phyloP scores from a whole-genome alignment of 345 rosid genomes.

The Citrus glauca region DNA sequence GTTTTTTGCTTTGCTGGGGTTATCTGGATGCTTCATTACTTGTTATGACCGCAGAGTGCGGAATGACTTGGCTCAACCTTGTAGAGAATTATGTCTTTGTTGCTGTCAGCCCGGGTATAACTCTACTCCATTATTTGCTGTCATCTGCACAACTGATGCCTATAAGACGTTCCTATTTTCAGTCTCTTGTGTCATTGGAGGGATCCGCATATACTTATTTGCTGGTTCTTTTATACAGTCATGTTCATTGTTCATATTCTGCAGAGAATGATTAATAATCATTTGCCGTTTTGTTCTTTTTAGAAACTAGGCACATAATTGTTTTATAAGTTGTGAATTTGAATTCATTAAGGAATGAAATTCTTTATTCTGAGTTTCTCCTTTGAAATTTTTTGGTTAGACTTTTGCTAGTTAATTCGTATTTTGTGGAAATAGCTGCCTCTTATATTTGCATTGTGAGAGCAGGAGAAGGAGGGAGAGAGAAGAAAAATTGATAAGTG shows the following conservation, averaged over 20 bases:
- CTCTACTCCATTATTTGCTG: not conserved
- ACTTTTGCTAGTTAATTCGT: not conserved
- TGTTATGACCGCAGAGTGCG: conserved; percentile 98
- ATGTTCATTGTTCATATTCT: not conserved
- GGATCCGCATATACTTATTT: not conserved
- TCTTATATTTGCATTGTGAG: not conserved
- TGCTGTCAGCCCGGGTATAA: conserved; percentile 97
- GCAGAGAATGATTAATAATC: not conserved
- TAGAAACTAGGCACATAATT: not conserved
- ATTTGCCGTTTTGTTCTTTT: not conserved
- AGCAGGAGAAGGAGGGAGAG: too few relatives aligned
- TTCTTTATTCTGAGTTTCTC: not conserved
- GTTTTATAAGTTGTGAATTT: not conserved
- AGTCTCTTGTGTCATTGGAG: not conserved
- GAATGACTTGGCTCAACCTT: conserved; percentile 94
- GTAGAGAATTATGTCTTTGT: conserved; percentile 95
- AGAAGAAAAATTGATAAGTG: not conserved
- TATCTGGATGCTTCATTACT: conserved; percentile 97
- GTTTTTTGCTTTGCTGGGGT: conserved; percentile 95
- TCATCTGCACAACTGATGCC: not conserved
- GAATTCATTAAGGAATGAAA: not conserved
- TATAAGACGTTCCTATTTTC: not conserved
- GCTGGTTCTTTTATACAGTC: not conserved
- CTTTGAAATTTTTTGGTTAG: not conserved
- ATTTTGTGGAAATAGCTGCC: not conserved